Conservation (phyloP, 345 rosid species). For the Boechera retrofracta region DNA sequence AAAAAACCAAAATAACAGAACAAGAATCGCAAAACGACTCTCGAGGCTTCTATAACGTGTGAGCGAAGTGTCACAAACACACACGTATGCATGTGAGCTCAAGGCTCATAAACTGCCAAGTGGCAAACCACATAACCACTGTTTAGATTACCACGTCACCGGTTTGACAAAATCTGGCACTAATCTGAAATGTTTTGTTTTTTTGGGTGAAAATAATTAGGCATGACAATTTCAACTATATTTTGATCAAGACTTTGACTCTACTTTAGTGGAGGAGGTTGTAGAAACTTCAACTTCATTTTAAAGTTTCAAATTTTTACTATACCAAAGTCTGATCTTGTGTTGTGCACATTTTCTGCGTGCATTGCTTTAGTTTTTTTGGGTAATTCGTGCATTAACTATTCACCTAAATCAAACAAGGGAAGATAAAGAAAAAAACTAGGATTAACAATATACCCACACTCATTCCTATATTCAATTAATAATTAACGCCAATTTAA, state of each 20-base stretch:
- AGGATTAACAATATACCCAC: background rate
- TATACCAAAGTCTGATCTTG: too few relatives aligned
- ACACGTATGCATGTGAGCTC: slow-evolving; percentile 12
- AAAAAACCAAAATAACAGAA: background rate
- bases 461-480: background rate
- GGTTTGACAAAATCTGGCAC: background rate
- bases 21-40: slow-evolving; percentile 12
- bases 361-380: background rate
- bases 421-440: background rate
- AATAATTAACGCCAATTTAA: background rate
- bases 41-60: slow-evolving; percentile 1
- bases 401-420: background rate
- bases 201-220: background rate
- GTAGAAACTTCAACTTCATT: too few relatives aligned
- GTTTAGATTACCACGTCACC: background rate
- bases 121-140: background rate
- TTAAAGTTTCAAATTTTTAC: too few relatives aligned
- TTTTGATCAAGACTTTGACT: background rate
- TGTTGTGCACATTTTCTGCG: background rate
- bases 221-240: background rate
- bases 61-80: background rate
- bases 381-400: background rate
- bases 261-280: background rate
- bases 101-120: slow-evolving; percentile 18
- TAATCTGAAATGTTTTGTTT: background rate